These are phyloP conservation scores for Petunia hybrid DNA, from an alignment of 305 asterid species.

Conservation along the genomic window DNA sequence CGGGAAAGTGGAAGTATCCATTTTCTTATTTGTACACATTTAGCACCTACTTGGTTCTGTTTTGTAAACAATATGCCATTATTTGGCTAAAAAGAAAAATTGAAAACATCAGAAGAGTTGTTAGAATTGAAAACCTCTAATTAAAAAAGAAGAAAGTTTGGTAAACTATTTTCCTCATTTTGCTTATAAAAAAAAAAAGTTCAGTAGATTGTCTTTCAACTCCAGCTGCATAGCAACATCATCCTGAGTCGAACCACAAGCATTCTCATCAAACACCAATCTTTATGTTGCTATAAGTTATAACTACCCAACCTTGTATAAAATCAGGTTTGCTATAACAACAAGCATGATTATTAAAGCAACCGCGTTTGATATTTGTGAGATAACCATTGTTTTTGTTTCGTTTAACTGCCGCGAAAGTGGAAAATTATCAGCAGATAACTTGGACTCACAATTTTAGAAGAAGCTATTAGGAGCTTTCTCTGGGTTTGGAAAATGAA, in stretches of 20 bases:
- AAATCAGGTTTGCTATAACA: not conserved
- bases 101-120: not conserved
- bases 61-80: not conserved
- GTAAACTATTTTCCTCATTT: not conserved
- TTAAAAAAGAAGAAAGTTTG: too few relatives aligned
- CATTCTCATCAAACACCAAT: conserved; percentile 23
- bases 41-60: conserved; percentile 4
- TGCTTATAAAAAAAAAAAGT: not conserved
- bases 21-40: conserved; percentile 13
- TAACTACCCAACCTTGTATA: conserved; percentile 1
- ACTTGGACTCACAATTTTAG: conserved; percentile 8
- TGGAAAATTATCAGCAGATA: not conserved
- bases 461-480: conserved; percentile 10
- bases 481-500: not conserved
- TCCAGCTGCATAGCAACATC: not conserved
- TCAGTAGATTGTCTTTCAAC: not conserved
- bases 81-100: not conserved
- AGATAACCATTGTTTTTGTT: not conserved
- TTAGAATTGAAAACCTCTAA: not conserved
- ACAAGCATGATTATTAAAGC: conserved; percentile 11
- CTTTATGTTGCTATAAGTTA: conserved; percentile 5
- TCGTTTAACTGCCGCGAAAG: not conserved
- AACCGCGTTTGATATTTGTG: conserved; percentile 13
- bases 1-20: not conserved
- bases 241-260: conserved; percentile 2